Evolutionary conservation across 192 early-diverging fungal species (phyloP), one percentile per base, ranked within the genome.

Genomic region (Backusella parvicylindrica): DNA sequence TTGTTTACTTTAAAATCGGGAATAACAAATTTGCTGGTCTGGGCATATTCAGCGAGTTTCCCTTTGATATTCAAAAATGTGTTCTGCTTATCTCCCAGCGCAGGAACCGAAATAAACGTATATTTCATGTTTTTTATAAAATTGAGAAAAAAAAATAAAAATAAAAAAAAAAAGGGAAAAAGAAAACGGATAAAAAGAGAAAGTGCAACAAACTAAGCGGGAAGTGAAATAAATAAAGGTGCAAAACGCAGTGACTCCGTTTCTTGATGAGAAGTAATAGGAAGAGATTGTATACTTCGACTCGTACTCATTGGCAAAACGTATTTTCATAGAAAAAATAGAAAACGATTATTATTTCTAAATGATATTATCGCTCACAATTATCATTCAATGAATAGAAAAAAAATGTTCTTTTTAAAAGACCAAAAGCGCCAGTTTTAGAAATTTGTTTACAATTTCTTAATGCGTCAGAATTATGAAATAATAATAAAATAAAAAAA

Each of bases 1-100:
- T 41, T 31, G 21, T 70, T 60, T 79, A 95, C 95, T 87, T 96
- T 96, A 81, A 99, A 96, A 72, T 95, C 92, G 21, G 98, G 98
- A 70, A 98, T 85, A 60, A 81, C 76, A 78, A 98, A 94, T 38
- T 91, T 90, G 73, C 89, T 88, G n/a, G 96, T 82, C 63, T 97
- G 95, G n/a, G 93, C 90, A 75, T 87, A 85, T 75, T 93, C 94
- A 8, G 86, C 71, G 28, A 96, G 78, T 75, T 93, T 94, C 50
- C 89, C 88, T 79, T 90, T 92, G 53, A 96, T 86, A 69, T 94
- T 95, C 63, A 84, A 79, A 70, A 81, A 85, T 40, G 85, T 84
- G 68, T 83, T 77, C 66, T 87, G 82, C 75, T 89, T 92, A 63
- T 95, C 97, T 31, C 95, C 93, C 78, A 93, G 88, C 13, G 91